phyloP scores from a whole-genome alignment of 2,329 filamentous ascomycete species.

The Ceratocystiopsis sp. region DNA sequence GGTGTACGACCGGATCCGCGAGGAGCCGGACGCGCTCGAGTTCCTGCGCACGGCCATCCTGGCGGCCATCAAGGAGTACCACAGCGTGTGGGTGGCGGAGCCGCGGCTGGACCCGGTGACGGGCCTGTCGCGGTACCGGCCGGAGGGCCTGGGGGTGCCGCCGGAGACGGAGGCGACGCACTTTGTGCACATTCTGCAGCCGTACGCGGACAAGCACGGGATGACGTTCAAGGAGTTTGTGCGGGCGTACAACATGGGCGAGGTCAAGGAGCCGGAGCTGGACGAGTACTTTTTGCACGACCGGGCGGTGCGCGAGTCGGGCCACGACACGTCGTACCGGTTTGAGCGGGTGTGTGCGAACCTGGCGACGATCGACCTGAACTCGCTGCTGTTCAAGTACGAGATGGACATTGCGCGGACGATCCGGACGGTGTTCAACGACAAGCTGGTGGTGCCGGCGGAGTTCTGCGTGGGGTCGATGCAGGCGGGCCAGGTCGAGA shows the following conservation, averaged over 20 bases:
- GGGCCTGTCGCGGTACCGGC: slow-evolving; percentile 70
- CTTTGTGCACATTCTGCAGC: slow-evolving; percentile 67
- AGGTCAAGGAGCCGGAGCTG: slow-evolving; percentile 67
- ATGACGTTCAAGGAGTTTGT: slow-evolving; percentile 78
- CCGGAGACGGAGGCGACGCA: slow-evolving; percentile 82
- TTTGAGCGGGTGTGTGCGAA: slow-evolving; percentile 77
- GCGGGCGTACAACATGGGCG: slow-evolving; percentile 64
- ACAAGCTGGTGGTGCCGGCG: slow-evolving; percentile 62
- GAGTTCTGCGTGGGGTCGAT: slow-evolving; percentile 62
- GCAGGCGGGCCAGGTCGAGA: slow-evolving; percentile 53
- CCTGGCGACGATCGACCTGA: slow-evolving; percentile 84
- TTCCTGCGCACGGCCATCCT: slow-evolving; percentile 68
- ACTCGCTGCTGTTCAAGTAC: slow-evolving; percentile 92
- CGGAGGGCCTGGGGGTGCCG: slow-evolving; percentile 69
- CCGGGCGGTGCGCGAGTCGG: slow-evolving; percentile 85
- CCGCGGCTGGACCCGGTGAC: slow-evolving; percentile 64
- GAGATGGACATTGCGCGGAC: slow-evolving; percentile 81
- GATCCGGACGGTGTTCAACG: slow-evolving; percentile 70
- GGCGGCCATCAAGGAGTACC: slow-evolving; percentile 93
- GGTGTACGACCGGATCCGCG: slow-evolving; percentile 84
- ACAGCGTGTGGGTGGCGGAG: slow-evolving; percentile 68
- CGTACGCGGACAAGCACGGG: slow-evolving; percentile 68
- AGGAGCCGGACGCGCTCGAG: slow-evolving; percentile 61
- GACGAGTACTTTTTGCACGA: slow-evolving; percentile 96
- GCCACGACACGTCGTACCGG: slow-evolving; percentile 90